Evolutionary conservation across 495 filamentous ascomycete genomes (phyloP), one percentile per base, ranked within the genome.

Genomic region (Penicillium simplicissimum): DNA sequence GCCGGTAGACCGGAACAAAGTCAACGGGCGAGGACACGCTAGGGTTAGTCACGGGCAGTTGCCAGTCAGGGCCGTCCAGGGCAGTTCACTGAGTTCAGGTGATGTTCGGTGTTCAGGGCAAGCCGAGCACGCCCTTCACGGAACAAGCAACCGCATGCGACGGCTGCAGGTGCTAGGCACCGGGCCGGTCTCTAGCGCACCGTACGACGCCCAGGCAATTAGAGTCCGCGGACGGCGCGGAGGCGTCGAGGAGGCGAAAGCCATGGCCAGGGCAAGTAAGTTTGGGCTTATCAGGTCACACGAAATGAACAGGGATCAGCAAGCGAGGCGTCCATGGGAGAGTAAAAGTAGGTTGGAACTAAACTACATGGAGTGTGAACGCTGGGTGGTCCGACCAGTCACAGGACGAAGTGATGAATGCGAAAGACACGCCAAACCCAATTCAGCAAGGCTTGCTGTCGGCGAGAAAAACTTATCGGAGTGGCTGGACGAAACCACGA

Each of bases 161-260:
- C 45, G 25, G 52, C 21, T 21, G 47, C 35, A 61, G 14, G 53
- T 31, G 60, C 60, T 60, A 61, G 14, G 53, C 36, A 63, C 60
- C 64, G 60, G 64, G 36, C 64, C 64, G 64, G 64, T 43, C 43
- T 56, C 63, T 52, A 42, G 23, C n/a, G 13, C 23, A 21, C 13
- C 35, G 36, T 53, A 53, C 36, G 17, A 42, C 25, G 57, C 57
- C 57, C 23, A 49, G 56, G 21, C 21, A 23, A 2, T 37, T 51
- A 59, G 48, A 23, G 36, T 49, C 6, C 33, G 31, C 19, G 31
- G n/a, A 11, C 19, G 21, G 2, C 33, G 31, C 19, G 31, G n/a
- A 11, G 35, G 21, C 28, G 45, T 21, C 34, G 14, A 40, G 8
- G 59, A 52, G 52, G 53, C 59, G 15, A 62, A 35, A 8, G 40